Evolutionary conservation across 495 filamentous ascomycete species (phyloP).

Genomic region (Penicillium macrosclerotiorum): DNA sequence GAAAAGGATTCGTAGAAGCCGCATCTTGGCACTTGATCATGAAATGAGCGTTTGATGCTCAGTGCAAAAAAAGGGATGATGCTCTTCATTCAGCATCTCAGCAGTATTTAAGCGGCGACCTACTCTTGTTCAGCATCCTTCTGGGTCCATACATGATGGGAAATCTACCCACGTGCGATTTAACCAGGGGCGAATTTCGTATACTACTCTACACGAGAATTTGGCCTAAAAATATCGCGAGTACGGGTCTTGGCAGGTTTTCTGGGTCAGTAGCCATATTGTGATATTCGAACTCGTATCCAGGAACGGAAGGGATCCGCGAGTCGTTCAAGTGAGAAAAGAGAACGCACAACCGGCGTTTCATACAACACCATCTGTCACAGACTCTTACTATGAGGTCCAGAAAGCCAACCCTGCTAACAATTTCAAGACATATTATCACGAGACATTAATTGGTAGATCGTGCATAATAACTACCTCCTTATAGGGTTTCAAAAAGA

Average conservation of each 20-base stretch:
- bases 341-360: too few relatives aligned
- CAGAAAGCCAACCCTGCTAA: too few relatives aligned
- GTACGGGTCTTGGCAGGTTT: slow-evolving; percentile 3
- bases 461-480: too few relatives aligned
- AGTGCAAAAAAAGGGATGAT: not conserved
- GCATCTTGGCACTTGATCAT: not conserved
- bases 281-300: slow-evolving; percentile 1
- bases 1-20: not conserved
- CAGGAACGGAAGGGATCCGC: not conserved
- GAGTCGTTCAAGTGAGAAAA: too few relatives aligned
- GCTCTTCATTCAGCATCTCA: not conserved
- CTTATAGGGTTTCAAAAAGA: too few relatives aligned
- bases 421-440: too few relatives aligned
- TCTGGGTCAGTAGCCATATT: not conserved
- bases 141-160: not conserved
- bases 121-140: not conserved
- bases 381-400: too few relatives aligned
- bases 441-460: too few relatives aligned
- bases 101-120: not conserved
- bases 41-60: not conserved
- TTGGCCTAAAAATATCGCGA: not conserved
- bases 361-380: too few relatives aligned
- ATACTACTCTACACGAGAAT: not conserved
- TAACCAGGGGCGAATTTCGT: not conserved
- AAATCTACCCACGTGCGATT: not conserved